A percentile compares a stretch with the other conserved stretches of the same genome.
phyloP scores from a whole-genome alignment of 495 filamentous ascomycete genomes.

The Halenospora varia region DNA sequence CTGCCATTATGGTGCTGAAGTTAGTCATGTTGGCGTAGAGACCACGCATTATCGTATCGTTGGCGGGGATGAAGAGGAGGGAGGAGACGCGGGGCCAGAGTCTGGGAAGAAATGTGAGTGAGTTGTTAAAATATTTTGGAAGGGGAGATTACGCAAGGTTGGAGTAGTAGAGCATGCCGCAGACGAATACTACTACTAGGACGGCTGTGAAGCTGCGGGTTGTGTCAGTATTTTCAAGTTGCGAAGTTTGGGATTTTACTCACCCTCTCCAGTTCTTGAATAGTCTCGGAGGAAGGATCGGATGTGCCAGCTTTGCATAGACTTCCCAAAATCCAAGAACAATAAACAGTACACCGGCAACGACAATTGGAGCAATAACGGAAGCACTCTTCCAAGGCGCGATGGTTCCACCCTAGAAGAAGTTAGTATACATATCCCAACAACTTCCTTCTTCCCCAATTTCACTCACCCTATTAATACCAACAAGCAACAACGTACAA shows the following conservation, averaged over 20 bases:
- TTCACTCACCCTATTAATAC: constrained; percentile 13
- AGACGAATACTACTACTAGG: constrained; percentile 29
- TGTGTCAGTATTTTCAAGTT: constrained; percentile 26
- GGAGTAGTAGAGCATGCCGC: constrained; percentile 27
- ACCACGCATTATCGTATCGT: background rate
- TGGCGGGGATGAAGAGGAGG: background rate
- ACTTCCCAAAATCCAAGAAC: constrained; percentile 28
- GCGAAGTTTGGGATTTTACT: constrained; percentile 25
- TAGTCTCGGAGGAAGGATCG: constrained; percentile 27
- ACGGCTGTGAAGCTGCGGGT: constrained; percentile 32
- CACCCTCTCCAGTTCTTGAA: constrained; percentile 27
- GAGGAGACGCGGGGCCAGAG: background rate
- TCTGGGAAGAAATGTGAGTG: background rate
- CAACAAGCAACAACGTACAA: constrained; percentile 23
- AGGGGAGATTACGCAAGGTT: background rate
- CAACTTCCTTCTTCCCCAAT: too few species aligned
- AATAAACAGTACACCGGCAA: constrained; percentile 29
- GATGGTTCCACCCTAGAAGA: constrained; percentile 21
- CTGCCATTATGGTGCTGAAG: background rate
- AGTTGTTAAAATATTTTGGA: background rate
- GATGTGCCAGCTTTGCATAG: background rate
- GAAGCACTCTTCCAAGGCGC: constrained; percentile 26
- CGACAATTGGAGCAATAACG: constrained; percentile 21
- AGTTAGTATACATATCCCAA: too few species aligned
- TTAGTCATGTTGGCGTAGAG: background rate